phyloP scores from a whole-genome alignment of 106 monocot genomes.

The Iris macrosiphon region DNA sequence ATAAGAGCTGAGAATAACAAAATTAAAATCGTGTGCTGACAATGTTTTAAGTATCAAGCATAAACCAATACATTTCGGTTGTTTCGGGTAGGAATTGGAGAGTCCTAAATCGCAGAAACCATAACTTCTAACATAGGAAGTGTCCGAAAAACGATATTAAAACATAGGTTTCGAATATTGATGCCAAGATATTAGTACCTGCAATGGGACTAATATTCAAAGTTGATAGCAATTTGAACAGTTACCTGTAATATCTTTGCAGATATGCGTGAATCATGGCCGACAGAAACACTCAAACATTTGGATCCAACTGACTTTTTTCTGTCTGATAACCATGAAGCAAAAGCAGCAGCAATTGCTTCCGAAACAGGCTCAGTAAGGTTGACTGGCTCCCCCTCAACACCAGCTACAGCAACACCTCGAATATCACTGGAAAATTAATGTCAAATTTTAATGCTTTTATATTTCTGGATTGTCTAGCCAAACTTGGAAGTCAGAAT shows the following conservation, averaged over 20 bases:
- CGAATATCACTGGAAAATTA: conserved; percentile 73
- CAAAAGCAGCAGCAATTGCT: conserved; percentile 86
- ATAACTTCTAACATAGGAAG: too few species aligned
- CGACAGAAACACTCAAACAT: conserved; percentile 69
- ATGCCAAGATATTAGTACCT: too few species aligned
- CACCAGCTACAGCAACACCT: conserved; percentile 92
- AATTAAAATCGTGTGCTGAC: background rate
- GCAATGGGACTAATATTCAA: too few species aligned
- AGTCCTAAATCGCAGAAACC: too few species aligned
- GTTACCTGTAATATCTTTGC: conserved; percentile 76
- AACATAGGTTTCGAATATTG: too few species aligned
- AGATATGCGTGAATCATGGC: conserved; percentile 94
- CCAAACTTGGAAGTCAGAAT: too few species aligned
- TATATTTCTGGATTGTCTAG: too few species aligned
- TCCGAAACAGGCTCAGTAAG: conserved; percentile 76
- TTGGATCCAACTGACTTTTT: conserved; percentile 47
- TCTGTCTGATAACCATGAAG: conserved; percentile 73
- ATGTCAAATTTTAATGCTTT: background rate
- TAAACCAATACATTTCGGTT: too few species aligned
- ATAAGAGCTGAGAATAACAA: background rate
- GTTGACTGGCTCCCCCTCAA: conserved; percentile 78
- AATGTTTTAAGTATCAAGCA: too few species aligned
- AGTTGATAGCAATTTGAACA: background rate
- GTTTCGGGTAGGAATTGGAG: too few species aligned
- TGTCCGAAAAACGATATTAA: too few species aligned